phyloP scores from a whole-genome alignment of 2,329 filamentous ascomycete species.

The Orbilia oligospora region DNA sequence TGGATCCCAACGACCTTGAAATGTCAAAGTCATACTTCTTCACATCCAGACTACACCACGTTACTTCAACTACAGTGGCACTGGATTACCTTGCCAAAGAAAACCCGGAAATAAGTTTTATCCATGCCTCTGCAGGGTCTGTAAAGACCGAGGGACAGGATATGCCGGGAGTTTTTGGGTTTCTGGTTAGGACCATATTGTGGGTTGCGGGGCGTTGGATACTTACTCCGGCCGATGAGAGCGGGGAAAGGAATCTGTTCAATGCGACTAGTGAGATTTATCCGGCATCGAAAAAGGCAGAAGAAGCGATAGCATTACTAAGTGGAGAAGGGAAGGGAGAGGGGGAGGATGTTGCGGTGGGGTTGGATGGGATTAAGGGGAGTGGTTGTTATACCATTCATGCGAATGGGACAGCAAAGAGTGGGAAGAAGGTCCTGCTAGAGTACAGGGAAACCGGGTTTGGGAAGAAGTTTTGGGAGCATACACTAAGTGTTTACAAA shows the following conservation, averaged over 20 bases:
- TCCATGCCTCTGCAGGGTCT: conserved; percentile 70
- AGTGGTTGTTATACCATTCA: conserved; percentile 65
- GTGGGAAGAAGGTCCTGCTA: conserved; percentile 63
- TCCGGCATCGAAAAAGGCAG: conserved; percentile 36
- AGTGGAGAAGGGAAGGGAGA: conserved; percentile 42
- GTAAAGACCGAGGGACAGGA: conserved; percentile 69
- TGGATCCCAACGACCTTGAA: conserved; percentile 70
- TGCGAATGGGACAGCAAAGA: conserved; percentile 61
- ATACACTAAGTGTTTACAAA: conserved; percentile 64
- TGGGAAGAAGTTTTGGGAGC: conserved; percentile 65
- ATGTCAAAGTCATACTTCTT: conserved; percentile 67
- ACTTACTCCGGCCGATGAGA: conserved; percentile 68
- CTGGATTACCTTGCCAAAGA: conserved; percentile 70
- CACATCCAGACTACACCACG: conserved; percentile 66
- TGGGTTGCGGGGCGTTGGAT: conserved; percentile 65
- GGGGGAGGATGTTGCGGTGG: conserved; percentile 59
- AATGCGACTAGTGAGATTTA: conserved; percentile 67
- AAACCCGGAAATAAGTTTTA: conserved; percentile 70
- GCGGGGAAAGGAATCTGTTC: conserved; percentile 70
- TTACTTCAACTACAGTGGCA: conserved; percentile 71
- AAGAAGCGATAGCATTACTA: neutral
- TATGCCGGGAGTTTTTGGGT: conserved; percentile 65
- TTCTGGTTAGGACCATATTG: conserved; percentile 66
- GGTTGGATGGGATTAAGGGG: conserved; percentile 65
- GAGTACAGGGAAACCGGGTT: conserved; percentile 65